Evolutionary conservation across 768 basidiomycete genomes (phyloP), one percentile per base, ranked within the genome.

Genomic region (Sutorius australiensis): DNA sequence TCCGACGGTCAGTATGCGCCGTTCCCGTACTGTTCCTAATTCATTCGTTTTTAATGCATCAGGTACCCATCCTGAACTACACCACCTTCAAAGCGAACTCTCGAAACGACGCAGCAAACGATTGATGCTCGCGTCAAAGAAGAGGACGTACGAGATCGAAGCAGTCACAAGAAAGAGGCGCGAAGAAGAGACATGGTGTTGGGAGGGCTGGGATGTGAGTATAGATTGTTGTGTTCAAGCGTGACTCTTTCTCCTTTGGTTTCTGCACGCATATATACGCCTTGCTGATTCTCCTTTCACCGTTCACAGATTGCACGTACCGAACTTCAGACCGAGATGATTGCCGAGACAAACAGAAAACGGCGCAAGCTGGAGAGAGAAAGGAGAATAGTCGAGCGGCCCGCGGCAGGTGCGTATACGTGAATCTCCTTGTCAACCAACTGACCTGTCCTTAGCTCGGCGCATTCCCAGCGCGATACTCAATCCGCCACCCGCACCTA

Each of bases 161-260:
- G 84, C 83, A 60, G 78, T 83, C 4, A 73, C 73, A 36, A 84
- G 80, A 57, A 80, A 83, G 57, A 75, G 86, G 27, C 80, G 78
- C 50, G 75, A 82, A 5, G 87, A 93, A 49, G 91, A 93, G 56
- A 73, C 80, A 32, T 81, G 81, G 12, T 83, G 88, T 30, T 95
- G 94, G 93, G 84, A 84, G 55, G 89, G 86, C 80, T 98, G 95
- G 95, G 86, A 86, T 75, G 92, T 91, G 61, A 62, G 76, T 69
- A 46, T 52, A 37, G 40, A 52, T 59, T 30, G 34, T 34, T 36
- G 33, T 34, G 24, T 24, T 49, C 10, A 28, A 48, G 24, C 33
- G 39, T 47, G 46, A 48, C 45, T 40, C 54, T 33, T 56, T 17
- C 56, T 41, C 21, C 47, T 30, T 32, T 9, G 11, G 17, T 50